Evolutionary conservation across 1,284 basidiomycete species (phyloP).

Genomic region (Cryptococcus sp.): DNA sequence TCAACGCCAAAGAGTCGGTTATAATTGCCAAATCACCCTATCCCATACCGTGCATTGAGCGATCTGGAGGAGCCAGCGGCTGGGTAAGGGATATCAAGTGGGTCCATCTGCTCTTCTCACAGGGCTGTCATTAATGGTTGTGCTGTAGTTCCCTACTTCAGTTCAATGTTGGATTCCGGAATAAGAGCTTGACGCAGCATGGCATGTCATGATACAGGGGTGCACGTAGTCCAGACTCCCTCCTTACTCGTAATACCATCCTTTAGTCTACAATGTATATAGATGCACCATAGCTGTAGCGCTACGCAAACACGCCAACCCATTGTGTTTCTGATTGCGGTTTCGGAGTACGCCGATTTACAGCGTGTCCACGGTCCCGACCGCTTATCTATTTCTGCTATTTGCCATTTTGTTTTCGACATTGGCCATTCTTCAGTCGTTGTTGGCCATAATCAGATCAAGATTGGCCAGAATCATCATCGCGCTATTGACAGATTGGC

Average conservation of each 20-base stretch:
- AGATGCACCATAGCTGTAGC: no score
- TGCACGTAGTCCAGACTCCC: no score
- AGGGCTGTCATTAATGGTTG: slow-evolving; percentile 15
- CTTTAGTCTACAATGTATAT: no score
- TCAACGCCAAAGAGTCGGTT: slow-evolving; percentile 81
- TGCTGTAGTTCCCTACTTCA: slow-evolving; percentile 68
- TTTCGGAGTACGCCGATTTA: no score
- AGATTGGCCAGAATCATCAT: slow-evolving; percentile 7
- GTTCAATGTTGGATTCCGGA: slow-evolving; percentile 87
- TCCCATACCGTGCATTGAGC: slow-evolving; percentile 90
- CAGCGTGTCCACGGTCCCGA: no score
- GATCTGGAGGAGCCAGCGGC: slow-evolving; percentile 82
- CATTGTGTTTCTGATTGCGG: no score
- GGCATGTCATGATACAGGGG: slow-evolving; percentile 8
- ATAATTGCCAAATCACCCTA: slow-evolving; percentile 81
- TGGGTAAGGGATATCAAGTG: slow-evolving; percentile 95
- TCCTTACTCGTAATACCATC: no score
- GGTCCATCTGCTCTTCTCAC: slow-evolving; percentile 11
- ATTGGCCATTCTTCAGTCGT: neutral
- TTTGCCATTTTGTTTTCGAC: neutral
- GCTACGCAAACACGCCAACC: no score
- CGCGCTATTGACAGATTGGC: neutral
- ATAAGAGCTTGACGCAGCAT: slow-evolving; percentile 60
- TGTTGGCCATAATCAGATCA: neutral
- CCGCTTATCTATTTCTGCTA: no score